These are phyloP conservation scores for Leccinum disarticulatum DNA, from an alignment of 768 basidiomycete genomes.

Conservation along the genomic window DNA sequence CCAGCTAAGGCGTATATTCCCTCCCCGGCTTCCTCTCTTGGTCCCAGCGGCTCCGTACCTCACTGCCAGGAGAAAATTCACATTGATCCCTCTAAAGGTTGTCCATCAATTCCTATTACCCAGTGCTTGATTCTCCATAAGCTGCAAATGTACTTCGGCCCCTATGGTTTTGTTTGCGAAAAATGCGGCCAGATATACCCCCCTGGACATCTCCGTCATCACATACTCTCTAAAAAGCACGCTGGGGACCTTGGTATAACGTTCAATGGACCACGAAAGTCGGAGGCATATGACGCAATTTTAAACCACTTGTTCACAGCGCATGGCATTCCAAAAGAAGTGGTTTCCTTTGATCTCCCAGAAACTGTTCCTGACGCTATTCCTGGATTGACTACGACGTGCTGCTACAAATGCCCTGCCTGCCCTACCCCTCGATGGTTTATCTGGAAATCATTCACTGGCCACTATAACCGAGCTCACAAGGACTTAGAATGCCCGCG, in stretches of 20 bases:
- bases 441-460: background rate
- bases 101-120: background rate
- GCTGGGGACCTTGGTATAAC: background rate
- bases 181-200: slow-evolving; percentile 1
- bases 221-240: background rate
- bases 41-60: background rate
- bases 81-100: background rate
- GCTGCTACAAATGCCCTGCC: background rate
- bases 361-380: background rate
- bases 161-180: slow-evolving; percentile 1
- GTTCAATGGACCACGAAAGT: background rate
- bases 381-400: background rate
- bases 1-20: background rate
- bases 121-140: background rate
- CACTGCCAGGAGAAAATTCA: background rate
- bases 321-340: background rate
- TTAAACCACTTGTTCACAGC: background rate
- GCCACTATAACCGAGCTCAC: background rate
- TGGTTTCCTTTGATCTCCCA: background rate
- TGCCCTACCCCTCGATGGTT: background rate
- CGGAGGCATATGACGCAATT: background rate
- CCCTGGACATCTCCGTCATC: background rate
- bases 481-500: background rate
- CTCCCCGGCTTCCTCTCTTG: background rate
- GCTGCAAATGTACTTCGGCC: background rate